These are phyloP conservation scores for Pelargonium citronellum DNA, from an alignment of 441 rosid species.

Conservation along the genomic window DNA sequence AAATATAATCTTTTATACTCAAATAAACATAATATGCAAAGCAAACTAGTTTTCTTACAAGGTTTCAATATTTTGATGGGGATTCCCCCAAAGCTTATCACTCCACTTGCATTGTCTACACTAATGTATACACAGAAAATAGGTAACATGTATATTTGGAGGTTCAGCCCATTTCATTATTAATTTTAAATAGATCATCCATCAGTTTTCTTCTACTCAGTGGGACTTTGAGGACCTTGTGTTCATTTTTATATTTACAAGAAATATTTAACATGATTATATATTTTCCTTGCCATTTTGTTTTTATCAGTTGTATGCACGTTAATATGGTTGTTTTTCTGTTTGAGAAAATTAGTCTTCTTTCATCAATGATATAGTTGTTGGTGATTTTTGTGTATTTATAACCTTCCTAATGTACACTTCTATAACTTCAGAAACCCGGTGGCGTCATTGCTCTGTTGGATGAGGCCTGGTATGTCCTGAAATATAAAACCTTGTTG, in stretches of 20 bases:
- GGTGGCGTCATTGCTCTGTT: slow-evolving; percentile 96
- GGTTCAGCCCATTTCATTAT: no score
- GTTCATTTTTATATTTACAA: background rate
- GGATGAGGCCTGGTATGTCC: slow-evolving; percentile 93
- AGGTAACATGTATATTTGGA: no score
- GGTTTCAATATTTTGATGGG: background rate
- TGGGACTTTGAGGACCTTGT: no score
- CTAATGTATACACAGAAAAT: no score
- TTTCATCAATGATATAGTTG: slow-evolving; percentile 6
- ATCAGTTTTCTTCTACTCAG: no score
- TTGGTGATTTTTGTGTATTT: slow-evolving; percentile 7
- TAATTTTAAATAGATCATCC: no score
- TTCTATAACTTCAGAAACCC: slow-evolving; percentile 71
- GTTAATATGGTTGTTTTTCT: background rate
- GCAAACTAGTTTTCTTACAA: background rate
- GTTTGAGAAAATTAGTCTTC: slow-evolving; percentile 3
- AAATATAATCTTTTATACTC: background rate
- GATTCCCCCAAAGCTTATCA: background rate
- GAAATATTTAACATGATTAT: background rate
- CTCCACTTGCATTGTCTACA: no score
- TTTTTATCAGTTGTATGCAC: background rate
- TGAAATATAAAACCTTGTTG: slow-evolving; percentile 1
- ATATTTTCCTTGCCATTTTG: background rate
- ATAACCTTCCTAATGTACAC: slow-evolving; percentile 23
- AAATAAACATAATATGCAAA: background rate